Percentiles rank a stretch among this genome's conserved stretches.
These are phyloP conservation scores for Vitis rotundifolia DNA, from an alignment of 164 flowering plant genomes.

Conservation along the genomic window DNA sequence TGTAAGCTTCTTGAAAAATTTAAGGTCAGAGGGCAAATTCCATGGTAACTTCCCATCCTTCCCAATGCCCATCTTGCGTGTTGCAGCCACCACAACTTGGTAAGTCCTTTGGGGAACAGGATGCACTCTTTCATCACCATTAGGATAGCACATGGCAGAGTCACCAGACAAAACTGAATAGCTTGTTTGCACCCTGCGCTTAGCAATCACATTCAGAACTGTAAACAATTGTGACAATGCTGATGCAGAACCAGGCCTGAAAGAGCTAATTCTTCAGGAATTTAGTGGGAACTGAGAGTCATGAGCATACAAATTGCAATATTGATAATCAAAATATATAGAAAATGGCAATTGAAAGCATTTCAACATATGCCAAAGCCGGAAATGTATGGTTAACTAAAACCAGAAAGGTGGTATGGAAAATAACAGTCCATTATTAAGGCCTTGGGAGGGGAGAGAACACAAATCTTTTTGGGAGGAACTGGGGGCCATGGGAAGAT, in stretches of 20 bases:
- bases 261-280: conserved; percentile 11
- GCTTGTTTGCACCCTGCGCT: background rate
- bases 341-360: background rate
- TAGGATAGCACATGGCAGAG: background rate
- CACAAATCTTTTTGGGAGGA: too few species aligned
- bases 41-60: conserved; percentile 78
- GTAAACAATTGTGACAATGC: conserved; percentile 7
- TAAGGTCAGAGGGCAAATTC: conserved; percentile 67
- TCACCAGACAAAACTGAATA: too few species aligned
- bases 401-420: background rate
- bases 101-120: conserved; percentile 35
- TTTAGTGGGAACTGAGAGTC: conserved; percentile 11
- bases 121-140: background rate
- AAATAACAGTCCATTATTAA: background rate
- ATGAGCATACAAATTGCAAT: background rate
- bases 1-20: conserved; percentile 65
- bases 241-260: conserved; percentile 1
- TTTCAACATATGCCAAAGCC: background rate
- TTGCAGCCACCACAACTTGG: conserved; percentile 81
- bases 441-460: background rate
- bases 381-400: too few species aligned
- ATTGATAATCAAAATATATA: background rate
- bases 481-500: too few species aligned
- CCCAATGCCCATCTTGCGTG: conserved; percentile 62
- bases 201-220: background rate